Conservation (phyloP, 1,284 basidiomycete species). For the Cronartium quercuum region DNA sequence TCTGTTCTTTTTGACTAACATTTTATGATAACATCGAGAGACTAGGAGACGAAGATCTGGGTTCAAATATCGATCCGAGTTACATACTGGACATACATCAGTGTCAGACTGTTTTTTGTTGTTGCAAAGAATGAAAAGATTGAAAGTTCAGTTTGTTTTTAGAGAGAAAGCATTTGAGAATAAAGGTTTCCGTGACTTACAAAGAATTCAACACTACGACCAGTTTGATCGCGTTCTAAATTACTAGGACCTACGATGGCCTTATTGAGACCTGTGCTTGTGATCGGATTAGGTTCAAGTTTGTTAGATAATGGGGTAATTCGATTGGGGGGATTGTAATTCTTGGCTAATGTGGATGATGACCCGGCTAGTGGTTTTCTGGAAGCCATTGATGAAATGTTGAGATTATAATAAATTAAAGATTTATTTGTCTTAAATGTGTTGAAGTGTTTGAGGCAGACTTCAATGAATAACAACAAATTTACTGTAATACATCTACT, state of each 20-base stretch:
- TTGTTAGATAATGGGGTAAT: background rate
- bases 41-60: slow-evolving; percentile 88
- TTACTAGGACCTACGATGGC: slow-evolving; percentile 21
- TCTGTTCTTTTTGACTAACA: slow-evolving; percentile 56
- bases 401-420: background rate
- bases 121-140: background rate
- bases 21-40: slow-evolving; percentile 95
- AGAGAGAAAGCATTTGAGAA: background rate
- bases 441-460: no score
- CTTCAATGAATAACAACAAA: no score
- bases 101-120: slow-evolving; percentile 63
- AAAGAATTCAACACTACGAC: slow-evolving; percentile 32
- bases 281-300: slow-evolving; percentile 6
- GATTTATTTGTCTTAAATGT: background rate
- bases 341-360: background rate
- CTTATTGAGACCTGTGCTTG: background rate
- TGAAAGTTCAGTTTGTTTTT: background rate
- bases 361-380: background rate
- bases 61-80: slow-evolving; percentile 91
- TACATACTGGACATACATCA: slow-evolving; percentile 95
- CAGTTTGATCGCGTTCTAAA: slow-evolving; percentile 16
- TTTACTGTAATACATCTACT: no score
- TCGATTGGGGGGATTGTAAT: background rate
- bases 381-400: background rate
- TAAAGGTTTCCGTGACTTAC: background rate